Evolutionary conservation across 768 basidiomycete species (phyloP), one percentile per base, ranked within the genome.

Genomic region (Scleroderma citrinum): DNA sequence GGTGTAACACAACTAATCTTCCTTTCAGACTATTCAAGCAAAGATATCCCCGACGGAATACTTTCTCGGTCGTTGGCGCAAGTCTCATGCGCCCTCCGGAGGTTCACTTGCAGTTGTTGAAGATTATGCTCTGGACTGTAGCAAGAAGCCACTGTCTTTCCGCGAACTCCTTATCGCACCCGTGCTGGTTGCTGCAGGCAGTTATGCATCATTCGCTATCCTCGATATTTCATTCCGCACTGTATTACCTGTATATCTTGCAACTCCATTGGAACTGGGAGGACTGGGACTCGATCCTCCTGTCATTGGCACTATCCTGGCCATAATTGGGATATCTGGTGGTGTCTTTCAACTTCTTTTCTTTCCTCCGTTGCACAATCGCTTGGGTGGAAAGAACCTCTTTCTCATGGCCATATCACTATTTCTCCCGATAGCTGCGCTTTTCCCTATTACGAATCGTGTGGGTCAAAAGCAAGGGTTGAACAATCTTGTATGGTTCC

Each of bases 211-310:
- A 19, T 72, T 89, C 21, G 78, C 85, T 4, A 65, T 87, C 5
- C 62, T 84, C 38, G 86, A 88, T 50, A 86, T 88, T 37, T 65
- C 81, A 10, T 78, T 78, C 56, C 79, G 78, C 44, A 76, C 83
- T 6, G 65, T 89, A 8, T 80, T 82, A 35, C 87, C 88, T 0
- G 62, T 87, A 20, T 89, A 85, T 66, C 72, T 80, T 43, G 79
- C 85, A 14, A 87, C 85, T 6, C 83, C 87, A n/a, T 68, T 82
- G 46, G 71, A 73, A 20, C 69, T 80, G 12, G 87, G 87, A 29
- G 87, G 87, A 0, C 74, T 88, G 14, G 85, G 84, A 3, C 66
- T 89, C n/a, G 66, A 76, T 17, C 85, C 87, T 5, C 68, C 77
- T 3, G 64, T 59, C 7, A 89, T 90, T 32, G 87, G 87, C 3